Conservation (phyloP, 75 land plant species). For the Pinus taeda region DNA sequence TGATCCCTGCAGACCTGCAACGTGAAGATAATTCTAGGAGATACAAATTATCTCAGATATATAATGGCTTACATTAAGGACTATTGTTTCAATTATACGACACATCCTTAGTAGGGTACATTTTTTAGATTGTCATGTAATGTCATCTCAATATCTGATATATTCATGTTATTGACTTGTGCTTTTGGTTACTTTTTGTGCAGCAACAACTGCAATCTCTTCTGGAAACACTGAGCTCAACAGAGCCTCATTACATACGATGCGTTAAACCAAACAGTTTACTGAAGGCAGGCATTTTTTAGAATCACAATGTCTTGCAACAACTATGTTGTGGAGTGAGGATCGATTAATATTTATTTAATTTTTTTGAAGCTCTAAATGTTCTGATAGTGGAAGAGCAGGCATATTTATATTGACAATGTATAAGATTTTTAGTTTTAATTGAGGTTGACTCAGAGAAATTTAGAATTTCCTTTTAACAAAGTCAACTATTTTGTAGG, state of each 20-base stretch:
- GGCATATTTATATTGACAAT: neutral
- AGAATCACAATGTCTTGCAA: constrained; percentile 82
- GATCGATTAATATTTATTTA: neutral
- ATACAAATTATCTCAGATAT: no score
- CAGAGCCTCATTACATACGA: constrained; percentile 97
- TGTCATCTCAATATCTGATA: no score
- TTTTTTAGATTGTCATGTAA: no score
- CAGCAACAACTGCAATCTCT: constrained; percentile 96
- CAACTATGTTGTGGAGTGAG: constrained; percentile 98
- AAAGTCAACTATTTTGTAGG: constrained; percentile 36
- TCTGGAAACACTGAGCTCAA: constrained; percentile 88
- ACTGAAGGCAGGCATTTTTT: constrained; percentile 94
- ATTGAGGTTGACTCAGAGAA: neutral
- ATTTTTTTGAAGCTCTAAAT: neutral
- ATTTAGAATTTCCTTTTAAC: neutral
- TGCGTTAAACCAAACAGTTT: constrained; percentile 97
- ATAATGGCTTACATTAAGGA: no score
- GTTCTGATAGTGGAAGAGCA: neutral
- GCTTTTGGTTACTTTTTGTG: constrained; percentile 11
- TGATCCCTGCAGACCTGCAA: no score
- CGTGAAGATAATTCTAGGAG: no score
- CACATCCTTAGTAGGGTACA: no score
- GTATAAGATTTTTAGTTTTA: neutral
- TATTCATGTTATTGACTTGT: neutral
- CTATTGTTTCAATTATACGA: no score